Conservation (phyloP, 2,329 filamentous ascomycete species). For the Epichloe sibirici region DNA sequence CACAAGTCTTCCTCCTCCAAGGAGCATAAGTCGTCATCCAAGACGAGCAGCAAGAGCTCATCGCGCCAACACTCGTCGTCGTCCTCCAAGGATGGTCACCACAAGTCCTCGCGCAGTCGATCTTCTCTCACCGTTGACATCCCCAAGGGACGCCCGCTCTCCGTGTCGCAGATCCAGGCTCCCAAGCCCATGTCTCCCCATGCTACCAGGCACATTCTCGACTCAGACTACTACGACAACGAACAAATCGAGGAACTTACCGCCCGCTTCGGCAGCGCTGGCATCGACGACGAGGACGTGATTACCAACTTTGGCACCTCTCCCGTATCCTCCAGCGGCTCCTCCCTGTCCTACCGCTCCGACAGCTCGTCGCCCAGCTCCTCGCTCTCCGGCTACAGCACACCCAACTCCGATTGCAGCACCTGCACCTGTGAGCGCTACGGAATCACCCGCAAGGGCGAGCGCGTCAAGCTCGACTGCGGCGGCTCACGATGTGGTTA, state of each 20-base stretch:
- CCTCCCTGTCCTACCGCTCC: conserved; percentile 58
- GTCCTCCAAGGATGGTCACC: conserved; percentile 31
- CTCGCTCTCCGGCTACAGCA: conserved; percentile 66
- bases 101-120: conserved; percentile 31
- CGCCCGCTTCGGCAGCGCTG: conserved; percentile 54
- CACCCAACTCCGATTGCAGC: conserved; percentile 61
- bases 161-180: conserved; percentile 77
- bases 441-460: conserved; percentile 86
- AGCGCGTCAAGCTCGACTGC: conserved; percentile 93
- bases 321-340: conserved; percentile 56
- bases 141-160: conserved; percentile 79
- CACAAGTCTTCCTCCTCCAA: conserved; percentile 13
- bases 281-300: conserved; percentile 45
- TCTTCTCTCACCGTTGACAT: conserved; percentile 50
- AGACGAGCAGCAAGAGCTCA: conserved; percentile 21
- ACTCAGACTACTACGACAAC: conserved; percentile 62
- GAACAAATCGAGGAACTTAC: conserved; percentile 69
- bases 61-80: conserved; percentile 30
- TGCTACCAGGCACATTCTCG: conserved; percentile 76
- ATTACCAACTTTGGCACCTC: conserved; percentile 43
- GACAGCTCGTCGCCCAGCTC: conserved; percentile 65
- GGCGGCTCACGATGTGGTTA: conserved; percentile 81
- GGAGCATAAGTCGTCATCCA: conserved; percentile 24
- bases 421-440: conserved; percentile 91
- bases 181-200: conserved; percentile 83